Evolutionary conservation across 257 asterid genomes (phyloP).

Genomic region (Euphrasia confusa): DNA sequence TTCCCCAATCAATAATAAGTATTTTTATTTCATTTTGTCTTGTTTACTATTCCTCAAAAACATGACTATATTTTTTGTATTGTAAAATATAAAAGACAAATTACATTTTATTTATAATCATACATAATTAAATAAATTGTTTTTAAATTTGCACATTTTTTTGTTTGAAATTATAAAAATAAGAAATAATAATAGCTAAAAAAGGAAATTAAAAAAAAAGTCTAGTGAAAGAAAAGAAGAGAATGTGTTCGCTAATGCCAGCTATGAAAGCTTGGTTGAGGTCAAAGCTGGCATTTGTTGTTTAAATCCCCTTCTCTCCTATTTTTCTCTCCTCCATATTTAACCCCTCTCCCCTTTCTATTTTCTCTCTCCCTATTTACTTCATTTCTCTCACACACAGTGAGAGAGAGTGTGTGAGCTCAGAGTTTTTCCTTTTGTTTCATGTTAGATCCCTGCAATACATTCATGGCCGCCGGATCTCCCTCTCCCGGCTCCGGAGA

Average conservation of each 20-base stretch:
- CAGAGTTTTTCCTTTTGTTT: neutral
- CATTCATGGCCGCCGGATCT: conserved; percentile 60
- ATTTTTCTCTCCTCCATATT: conserved; percentile 22
- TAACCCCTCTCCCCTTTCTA: conserved; percentile 14
- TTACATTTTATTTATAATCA: too few species aligned
- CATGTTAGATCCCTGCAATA: conserved; percentile 40
- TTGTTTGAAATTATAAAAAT: too few species aligned
- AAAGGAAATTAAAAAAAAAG: neutral
- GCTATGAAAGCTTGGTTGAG: conserved; percentile 42
- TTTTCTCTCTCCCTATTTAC: neutral
- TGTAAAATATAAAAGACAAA: too few species aligned
- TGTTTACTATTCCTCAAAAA: too few species aligned
- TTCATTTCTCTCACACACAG: neutral
- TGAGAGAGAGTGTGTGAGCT: neutral
- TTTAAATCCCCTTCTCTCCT: conserved; percentile 28
- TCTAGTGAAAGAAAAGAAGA: conserved; percentile 31
- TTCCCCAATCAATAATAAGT: too few species aligned
- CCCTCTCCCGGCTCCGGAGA: conserved; percentile 46
- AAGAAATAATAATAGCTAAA: too few species aligned
- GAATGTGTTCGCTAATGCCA: conserved; percentile 56
- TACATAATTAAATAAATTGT: too few species aligned
- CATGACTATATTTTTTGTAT: too few species aligned
- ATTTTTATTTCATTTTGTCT: too few species aligned
- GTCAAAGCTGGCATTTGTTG: conserved; percentile 70
- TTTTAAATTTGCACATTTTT: too few species aligned